phyloP scores from a whole-genome alignment of 139 green algal genomes.

The Axilococcus clingmanii region DNA sequence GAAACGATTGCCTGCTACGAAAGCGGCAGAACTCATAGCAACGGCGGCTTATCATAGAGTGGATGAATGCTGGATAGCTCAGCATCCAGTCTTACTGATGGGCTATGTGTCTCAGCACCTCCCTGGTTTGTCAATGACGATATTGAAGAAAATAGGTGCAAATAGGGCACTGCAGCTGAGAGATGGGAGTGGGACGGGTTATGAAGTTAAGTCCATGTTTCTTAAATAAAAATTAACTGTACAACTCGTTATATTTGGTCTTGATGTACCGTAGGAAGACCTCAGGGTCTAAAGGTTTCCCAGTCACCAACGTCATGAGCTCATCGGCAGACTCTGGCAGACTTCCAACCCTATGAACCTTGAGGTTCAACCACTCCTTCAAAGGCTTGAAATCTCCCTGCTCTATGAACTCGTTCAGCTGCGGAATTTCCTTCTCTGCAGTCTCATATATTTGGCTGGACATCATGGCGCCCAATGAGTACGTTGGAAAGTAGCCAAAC shows the following conservation, averaged over 20 bases:
- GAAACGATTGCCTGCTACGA: constrained; percentile 19
- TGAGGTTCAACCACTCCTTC: constrained; percentile 64
- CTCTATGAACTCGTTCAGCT: constrained; percentile 53
- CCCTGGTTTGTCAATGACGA: constrained; percentile 39
- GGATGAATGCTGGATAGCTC: constrained; percentile 67
- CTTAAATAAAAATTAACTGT: constrained; percentile 43
- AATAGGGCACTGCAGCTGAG: constrained; percentile 41
- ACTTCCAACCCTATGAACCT: constrained; percentile 67
- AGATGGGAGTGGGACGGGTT: constrained; percentile 41
- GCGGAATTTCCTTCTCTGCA: constrained; percentile 39
- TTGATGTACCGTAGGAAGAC: constrained; percentile 69
- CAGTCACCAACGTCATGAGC: constrained; percentile 65
- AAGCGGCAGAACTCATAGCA: constrained; percentile 49
- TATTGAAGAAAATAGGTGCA: constrained; percentile 63
- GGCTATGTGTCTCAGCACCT: constrained; percentile 40
- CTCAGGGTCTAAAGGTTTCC: constrained; percentile 51
- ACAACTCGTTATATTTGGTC: constrained; percentile 74
- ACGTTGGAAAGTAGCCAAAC: constrained; percentile 85
- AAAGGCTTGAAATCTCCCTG: constrained; percentile 65
- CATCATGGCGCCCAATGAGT: constrained; percentile 75
- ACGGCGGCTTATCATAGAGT: constrained; percentile 51
- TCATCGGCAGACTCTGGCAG: constrained; percentile 69
- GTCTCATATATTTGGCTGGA: constrained; percentile 57
- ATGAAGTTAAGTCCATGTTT: constrained; percentile 40
- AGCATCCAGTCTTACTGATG: constrained; percentile 64